These are phyloP conservation scores for Chenopodium suecicum DNA, from an alignment of 148 eudicot genomes.

Conservation along the genomic window DNA sequence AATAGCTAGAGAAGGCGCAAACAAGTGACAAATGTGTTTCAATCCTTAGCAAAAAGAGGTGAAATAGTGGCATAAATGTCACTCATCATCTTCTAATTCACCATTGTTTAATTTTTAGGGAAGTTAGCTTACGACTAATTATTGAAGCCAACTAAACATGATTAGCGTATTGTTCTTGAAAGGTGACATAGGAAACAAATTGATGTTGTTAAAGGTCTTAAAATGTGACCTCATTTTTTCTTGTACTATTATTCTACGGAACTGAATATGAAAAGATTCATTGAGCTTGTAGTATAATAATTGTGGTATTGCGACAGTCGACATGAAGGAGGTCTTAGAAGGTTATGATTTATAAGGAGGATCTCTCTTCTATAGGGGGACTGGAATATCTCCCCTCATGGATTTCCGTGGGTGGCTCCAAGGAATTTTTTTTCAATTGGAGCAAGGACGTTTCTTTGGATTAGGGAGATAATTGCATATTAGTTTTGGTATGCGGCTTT, in stretches of 20 bases:
- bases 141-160: not conserved
- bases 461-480: not conserved
- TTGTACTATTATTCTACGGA: not conserved
- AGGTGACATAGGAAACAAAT: not conserved
- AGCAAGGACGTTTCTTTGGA: not conserved
- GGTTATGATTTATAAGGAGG: too few relatives aligned
- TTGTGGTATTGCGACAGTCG: not conserved
- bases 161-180: not conserved
- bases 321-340: not conserved
- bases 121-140: not conserved
- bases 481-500: not conserved
- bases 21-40: too few relatives aligned
- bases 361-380: not conserved
- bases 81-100: not conserved
- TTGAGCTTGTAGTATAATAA: not conserved
- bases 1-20: too few relatives aligned
- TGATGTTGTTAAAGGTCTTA: not conserved
- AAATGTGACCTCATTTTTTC: not conserved
- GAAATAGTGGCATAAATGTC: too few relatives aligned
- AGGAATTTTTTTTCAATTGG: not conserved
- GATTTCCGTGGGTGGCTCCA: not conserved
- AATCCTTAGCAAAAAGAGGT: too few relatives aligned
- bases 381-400: not conserved
- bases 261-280: not conserved
- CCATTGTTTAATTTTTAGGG: not conserved